Conservation (phyloP, 2,329 filamentous ascomycete species). For the Apiospora malaysiana region DNA sequence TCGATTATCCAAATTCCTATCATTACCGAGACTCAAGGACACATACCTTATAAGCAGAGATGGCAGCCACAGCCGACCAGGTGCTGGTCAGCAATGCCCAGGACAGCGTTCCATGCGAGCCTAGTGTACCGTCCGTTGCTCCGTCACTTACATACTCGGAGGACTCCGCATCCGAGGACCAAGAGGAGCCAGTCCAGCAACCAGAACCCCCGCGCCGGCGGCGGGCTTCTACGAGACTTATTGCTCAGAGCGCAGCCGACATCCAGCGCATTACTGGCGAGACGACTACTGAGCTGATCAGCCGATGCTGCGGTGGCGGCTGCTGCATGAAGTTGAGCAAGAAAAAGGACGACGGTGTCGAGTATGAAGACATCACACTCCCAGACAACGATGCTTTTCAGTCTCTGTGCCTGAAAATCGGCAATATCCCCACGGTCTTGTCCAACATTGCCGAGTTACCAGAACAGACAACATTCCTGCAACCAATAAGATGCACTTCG, state of each 20-base stretch:
- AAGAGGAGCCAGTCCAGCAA: slow-evolving; percentile 56
- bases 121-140: slow-evolving; percentile 55
- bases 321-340: slow-evolving; percentile 61
- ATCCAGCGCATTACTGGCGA: slow-evolving; percentile 69
- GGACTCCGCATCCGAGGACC: slow-evolving; percentile 59
- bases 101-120: slow-evolving; percentile 52
- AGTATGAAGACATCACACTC: slow-evolving; percentile 58
- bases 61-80: slow-evolving; percentile 37
- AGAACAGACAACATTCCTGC: slow-evolving; percentile 74
- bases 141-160: slow-evolving; percentile 69
- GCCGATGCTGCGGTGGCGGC: slow-evolving; percentile 68
- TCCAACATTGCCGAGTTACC: slow-evolving; percentile 76
- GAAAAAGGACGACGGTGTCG: slow-evolving; percentile 48
- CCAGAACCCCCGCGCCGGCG: slow-evolving; percentile 55
- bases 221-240: slow-evolving; percentile 72
- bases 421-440: slow-evolving; percentile 74
- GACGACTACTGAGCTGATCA: slow-evolving; percentile 65
- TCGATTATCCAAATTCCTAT: background rate
- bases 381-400: slow-evolving; percentile 88
- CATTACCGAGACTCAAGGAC: background rate
- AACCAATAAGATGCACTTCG: slow-evolving; percentile 54
- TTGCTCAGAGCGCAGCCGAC: slow-evolving; percentile 67
- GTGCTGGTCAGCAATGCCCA: slow-evolving; percentile 47
- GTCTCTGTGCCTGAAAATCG: slow-evolving; percentile 78
- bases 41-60: background rate